These are phyloP conservation scores for Phytophthora sp. DNA, from an alignment of 352 stramenopile genomes.

Conservation along the genomic window DNA sequence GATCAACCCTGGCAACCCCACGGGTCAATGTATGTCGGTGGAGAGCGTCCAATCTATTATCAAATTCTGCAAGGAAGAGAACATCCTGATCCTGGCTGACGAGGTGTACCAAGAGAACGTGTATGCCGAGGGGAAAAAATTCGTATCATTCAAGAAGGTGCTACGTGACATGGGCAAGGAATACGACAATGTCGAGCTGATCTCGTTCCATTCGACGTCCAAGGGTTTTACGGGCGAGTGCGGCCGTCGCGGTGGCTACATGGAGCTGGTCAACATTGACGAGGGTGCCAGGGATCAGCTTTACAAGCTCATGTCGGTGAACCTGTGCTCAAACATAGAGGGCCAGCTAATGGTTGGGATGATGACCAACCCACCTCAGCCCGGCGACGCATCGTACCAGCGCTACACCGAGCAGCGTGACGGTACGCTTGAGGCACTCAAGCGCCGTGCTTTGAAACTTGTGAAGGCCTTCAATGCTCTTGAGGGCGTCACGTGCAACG, in stretches of 20 bases:
- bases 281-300: slow-evolving; percentile 94
- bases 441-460: slow-evolving; percentile 94
- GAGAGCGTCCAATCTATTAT: slow-evolving; percentile 96
- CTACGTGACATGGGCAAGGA: slow-evolving; percentile 88
- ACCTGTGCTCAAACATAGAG: slow-evolving; percentile 96
- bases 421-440: slow-evolving; percentile 93
- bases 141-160: slow-evolving; percentile 96
- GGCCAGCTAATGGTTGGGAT: slow-evolving; percentile 98
- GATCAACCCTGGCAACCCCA: slow-evolving; percentile 99
- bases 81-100: slow-evolving; percentile 97
- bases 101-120: slow-evolving; percentile 99
- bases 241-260: slow-evolving; percentile 96
- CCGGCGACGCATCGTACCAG: slow-evolving; percentile 90
- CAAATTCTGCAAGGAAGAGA: slow-evolving; percentile 94
- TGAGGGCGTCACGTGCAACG: slow-evolving; percentile 96
- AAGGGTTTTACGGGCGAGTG: slow-evolving; percentile 99
- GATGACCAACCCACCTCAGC: slow-evolving; percentile 96
- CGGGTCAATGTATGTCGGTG: slow-evolving; percentile 87
- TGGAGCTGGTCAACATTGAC: slow-evolving; percentile 96
- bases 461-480: slow-evolving; percentile 95
- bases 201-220: slow-evolving; percentile 98
- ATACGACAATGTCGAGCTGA: slow-evolving; percentile 94
- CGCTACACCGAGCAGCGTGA: slow-evolving; percentile 92
- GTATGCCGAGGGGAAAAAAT: slow-evolving; percentile 92
- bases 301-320: slow-evolving; percentile 98